Evolutionary conservation across 352 stramenopile genomes (phyloP).

Genomic region (Pythium biforme): DNA sequence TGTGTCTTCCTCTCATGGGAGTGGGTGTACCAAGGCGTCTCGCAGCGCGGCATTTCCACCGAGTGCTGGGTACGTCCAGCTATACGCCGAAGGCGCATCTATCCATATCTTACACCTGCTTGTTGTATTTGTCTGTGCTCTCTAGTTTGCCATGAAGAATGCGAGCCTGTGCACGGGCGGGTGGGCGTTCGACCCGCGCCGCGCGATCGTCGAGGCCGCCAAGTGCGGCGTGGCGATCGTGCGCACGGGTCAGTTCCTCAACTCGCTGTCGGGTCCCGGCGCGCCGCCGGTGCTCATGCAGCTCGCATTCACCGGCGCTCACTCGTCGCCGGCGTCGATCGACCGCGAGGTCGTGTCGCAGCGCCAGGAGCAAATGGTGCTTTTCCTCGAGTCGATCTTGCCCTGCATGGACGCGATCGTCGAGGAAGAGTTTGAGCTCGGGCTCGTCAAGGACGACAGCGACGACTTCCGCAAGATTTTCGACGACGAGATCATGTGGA

Average conservation of each 20-base stretch:
- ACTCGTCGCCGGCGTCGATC: conserved; percentile 32
- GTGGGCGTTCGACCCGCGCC: conserved; percentile 69
- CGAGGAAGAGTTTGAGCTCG: conserved; percentile 68
- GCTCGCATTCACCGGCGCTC: conserved; percentile 50
- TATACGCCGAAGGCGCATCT: too few species aligned
- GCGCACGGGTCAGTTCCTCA: conserved; percentile 70
- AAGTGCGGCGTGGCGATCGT: conserved; percentile 54
- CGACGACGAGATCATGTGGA: conserved; percentile 73
- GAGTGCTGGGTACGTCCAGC: conserved; percentile 66
- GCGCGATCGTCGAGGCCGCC: conserved; percentile 73
- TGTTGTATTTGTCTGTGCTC: neutral
- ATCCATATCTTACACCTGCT: too few species aligned
- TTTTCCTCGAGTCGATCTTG: conserved; percentile 80
- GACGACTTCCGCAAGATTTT: conserved; percentile 74
- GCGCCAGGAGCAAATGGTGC: conserved; percentile 75
- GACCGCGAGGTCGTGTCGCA: conserved; percentile 58
- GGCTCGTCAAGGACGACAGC: conserved; percentile 63
- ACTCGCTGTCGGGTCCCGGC: conserved; percentile 35
- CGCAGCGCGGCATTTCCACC: conserved; percentile 71
- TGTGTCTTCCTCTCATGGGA: conserved; percentile 85
- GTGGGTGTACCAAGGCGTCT: conserved; percentile 85
- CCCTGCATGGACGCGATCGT: conserved; percentile 77
- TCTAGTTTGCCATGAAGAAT: conserved; percentile 86
- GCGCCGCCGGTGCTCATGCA: conserved; percentile 39
- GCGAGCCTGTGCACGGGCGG: conserved; percentile 56